Evolutionary conservation across 768 basidiomycete species (phyloP).

Genomic region (Tulasnella sp.): DNA sequence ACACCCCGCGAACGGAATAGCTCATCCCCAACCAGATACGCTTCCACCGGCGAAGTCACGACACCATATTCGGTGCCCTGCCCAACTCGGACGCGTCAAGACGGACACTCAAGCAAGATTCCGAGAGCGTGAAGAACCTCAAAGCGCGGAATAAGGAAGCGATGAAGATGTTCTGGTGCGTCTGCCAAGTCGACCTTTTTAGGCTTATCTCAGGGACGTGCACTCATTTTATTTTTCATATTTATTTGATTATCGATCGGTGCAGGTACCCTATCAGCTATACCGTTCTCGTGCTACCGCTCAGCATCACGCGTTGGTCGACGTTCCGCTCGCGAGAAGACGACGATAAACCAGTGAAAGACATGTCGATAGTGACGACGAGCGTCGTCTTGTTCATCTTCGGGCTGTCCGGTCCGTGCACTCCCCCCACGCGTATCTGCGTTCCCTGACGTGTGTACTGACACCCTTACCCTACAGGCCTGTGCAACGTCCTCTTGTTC

Average conservation of each 20-base stretch:
- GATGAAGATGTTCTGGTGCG: slow-evolving; percentile 17
- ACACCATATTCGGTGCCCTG: background rate
- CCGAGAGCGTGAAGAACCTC: background rate
- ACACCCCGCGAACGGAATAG: background rate
- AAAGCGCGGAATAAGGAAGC: slow-evolving; percentile 11
- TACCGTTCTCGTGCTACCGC: slow-evolving; percentile 10
- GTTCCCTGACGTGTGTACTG: background rate
- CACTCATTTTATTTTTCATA: background rate
- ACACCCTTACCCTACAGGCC: background rate
- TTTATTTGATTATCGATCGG: background rate
- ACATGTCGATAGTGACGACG: slow-evolving; percentile 10
- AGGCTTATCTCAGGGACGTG: background rate
- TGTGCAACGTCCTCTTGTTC: slow-evolving; percentile 14
- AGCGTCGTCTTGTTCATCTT: slow-evolving; percentile 14
- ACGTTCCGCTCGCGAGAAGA: background rate
- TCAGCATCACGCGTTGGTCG: slow-evolving; percentile 15
- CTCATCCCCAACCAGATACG: background rate
- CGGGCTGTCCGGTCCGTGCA: background rate
- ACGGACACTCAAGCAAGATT: background rate
- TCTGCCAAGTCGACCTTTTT: background rate
- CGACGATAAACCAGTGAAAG: background rate
- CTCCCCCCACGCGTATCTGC: background rate
- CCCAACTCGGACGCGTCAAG: background rate
- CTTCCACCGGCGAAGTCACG: slow-evolving; percentile 4
- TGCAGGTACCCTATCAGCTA: slow-evolving; percentile 13